Percentiles rank a stretch among this genome's conserved stretches.
phyloP scores from a whole-genome alignment of 148 eudicot species.

The Talinum fruticosum region DNA sequence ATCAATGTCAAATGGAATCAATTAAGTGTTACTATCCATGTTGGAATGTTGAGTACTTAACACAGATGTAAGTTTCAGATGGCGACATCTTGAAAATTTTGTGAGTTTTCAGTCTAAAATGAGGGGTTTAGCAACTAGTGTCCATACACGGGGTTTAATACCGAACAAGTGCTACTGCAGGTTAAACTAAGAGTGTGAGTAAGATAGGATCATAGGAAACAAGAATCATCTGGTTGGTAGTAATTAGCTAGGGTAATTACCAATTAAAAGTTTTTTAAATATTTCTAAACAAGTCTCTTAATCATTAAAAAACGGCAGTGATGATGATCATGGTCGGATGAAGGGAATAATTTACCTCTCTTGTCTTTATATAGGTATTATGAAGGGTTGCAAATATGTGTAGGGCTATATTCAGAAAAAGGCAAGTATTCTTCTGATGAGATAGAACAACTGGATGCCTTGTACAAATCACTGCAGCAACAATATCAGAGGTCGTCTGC shows the following conservation, averaged over 20 bases:
- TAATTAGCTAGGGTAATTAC: neutral
- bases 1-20: neutral
- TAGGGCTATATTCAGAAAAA: slow-evolving; percentile 62
- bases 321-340: neutral
- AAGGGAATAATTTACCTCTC: neutral
- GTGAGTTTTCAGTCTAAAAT: neutral
- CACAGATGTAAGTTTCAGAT: neutral
- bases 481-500: slow-evolving; percentile 87
- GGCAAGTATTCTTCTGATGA: slow-evolving; percentile 62
- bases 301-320: neutral
- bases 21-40: neutral
- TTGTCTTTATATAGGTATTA: slow-evolving; percentile 53
- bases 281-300: neutral
- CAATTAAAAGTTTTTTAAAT: neutral
- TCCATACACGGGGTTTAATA: neutral
- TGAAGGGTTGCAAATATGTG: slow-evolving; percentile 92
- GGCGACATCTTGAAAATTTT: neutral
- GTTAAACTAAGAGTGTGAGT: neutral
- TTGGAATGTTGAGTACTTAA: neutral
- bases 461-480: slow-evolving; percentile 73
- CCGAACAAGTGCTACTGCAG: neutral
- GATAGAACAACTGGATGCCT: slow-evolving; percentile 60
- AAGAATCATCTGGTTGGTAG: neutral
- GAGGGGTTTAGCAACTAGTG: neutral
- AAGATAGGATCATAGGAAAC: neutral